Base-by-base conservation (phyloP, 306 rosid genomes). In the Inga oerstediana region DNA sequence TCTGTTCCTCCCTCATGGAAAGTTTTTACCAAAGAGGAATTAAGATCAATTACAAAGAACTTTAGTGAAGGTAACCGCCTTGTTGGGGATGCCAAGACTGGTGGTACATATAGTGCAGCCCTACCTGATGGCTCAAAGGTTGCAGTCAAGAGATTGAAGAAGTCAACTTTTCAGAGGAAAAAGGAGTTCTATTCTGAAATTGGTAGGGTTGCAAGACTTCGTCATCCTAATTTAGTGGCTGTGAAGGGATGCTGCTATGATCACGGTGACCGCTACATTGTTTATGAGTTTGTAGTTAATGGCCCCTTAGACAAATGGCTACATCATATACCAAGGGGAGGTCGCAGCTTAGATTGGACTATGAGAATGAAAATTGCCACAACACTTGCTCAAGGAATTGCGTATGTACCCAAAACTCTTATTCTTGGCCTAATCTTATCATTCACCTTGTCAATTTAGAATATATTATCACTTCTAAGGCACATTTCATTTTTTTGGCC, bases 41-140 rank as follows among this genome's bases (percentile, higher is more conserved):
- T 96, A 43, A 86, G 92, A 90, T 91, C 97, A 6, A 84, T 92
- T 77, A 94, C 99, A 17, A 96, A 96, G 90, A 96, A 92, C 89
- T 96, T 96, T 77, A 96, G 99, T 83, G 99, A 96, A 91, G 98
- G 97, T 77, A 94, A 88, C 75, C 97, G 99, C 85, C 97, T 96
- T 81, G 82, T 86, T 68, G 99, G 99, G 80, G 98, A 96, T 88
- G 85, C 98, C 74, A 96, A 94, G 92, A 89, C 97, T 45, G 98
- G 98, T 48, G 97, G 99, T 77, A 96, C 97, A 16, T 96, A 91
- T 86, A 91, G 92, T 76, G 98, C 98, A 67, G 89, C 92, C 85
- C 88, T 91, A 81, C 89, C 93, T 67, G 99, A 96, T 87, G 95
- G 99, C 69, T 92, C 98, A 72, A 96, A 83, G 88, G 95, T 96